These are phyloP conservation scores for Zoysia japonica DNA, from an alignment of 176 grass and related monocot species.

Conservation along the genomic window DNA sequence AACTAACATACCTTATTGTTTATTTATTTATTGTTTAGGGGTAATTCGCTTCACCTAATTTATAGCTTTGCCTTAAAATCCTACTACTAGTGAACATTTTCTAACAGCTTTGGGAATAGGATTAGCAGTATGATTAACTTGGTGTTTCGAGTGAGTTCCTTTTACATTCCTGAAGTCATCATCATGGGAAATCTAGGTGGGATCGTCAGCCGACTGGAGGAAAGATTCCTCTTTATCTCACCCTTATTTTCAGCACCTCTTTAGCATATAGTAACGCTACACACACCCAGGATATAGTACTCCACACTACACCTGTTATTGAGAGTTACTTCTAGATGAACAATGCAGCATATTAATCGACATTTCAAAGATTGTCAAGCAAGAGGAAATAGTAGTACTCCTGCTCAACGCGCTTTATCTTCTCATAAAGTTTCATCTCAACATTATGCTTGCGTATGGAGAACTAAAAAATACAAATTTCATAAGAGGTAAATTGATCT, in stretches of 20 bases:
- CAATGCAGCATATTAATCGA: no score
- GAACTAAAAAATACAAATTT: no score
- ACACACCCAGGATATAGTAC: conserved; percentile 7
- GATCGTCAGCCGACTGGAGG: conserved; percentile 59
- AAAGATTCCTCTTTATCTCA: conserved; percentile 50
- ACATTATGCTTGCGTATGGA: no score
- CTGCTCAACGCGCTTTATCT: no score
- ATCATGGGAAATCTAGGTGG: conserved; percentile 54
- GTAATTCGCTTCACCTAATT: not conserved
- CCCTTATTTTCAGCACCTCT: conserved; percentile 25
- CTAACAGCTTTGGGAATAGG: not conserved
- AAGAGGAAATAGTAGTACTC: no score
- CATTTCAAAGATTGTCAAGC: no score
- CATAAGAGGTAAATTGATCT: no score
- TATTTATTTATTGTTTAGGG: not conserved
- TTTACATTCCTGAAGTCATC: conserved; percentile 51
- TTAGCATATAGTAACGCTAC: conserved; percentile 11
- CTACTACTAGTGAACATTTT: not conserved
- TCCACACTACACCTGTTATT: no score
- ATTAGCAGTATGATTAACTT: conserved; percentile 8
- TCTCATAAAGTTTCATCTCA: no score
- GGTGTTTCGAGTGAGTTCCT: conserved; percentile 23
- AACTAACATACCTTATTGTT: not conserved
- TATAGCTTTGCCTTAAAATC: not conserved
- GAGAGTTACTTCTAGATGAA: no score